These are phyloP conservation scores for Arbutus unedo DNA, from an alignment of 148 eudicot genomes.

Conservation along the genomic window DNA sequence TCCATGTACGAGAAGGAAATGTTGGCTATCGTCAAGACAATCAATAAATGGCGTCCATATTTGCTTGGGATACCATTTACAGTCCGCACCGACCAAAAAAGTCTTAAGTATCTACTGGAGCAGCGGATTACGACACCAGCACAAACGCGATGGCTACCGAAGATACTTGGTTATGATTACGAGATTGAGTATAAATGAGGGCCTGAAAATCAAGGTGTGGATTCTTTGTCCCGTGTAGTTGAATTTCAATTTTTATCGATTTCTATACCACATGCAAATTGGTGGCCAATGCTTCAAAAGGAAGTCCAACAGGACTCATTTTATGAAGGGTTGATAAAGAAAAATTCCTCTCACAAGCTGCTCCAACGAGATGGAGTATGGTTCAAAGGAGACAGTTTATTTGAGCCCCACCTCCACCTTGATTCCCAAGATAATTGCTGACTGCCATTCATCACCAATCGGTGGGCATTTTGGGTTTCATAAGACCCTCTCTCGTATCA, in stretches of 20 bases:
- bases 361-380: no score
- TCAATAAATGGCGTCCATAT: no score
- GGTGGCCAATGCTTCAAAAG: conserved; percentile 3
- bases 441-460: no score
- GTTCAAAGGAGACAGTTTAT: neutral
- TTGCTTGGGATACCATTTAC: no score
- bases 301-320: neutral
- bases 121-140: conserved; percentile 10
- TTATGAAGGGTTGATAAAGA: neutral
- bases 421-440: no score
- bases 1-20: no score
- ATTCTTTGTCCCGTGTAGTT: neutral
- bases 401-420: neutral
- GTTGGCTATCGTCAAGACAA: no score
- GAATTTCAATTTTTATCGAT: conserved; percentile 2
- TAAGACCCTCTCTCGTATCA: neutral
- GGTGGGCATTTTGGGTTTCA: neutral
- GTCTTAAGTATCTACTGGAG: no score
- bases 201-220: neutral
- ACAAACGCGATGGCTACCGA: neutral
- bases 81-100: no score
- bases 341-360: neutral
- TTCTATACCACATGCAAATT: conserved; percentile 5
- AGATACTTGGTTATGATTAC: conserved; percentile 1
- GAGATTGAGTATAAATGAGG: neutral